Conservation (phyloP, 1,284 basidiomycete genomes). For the Trichosporon sp. region DNA sequence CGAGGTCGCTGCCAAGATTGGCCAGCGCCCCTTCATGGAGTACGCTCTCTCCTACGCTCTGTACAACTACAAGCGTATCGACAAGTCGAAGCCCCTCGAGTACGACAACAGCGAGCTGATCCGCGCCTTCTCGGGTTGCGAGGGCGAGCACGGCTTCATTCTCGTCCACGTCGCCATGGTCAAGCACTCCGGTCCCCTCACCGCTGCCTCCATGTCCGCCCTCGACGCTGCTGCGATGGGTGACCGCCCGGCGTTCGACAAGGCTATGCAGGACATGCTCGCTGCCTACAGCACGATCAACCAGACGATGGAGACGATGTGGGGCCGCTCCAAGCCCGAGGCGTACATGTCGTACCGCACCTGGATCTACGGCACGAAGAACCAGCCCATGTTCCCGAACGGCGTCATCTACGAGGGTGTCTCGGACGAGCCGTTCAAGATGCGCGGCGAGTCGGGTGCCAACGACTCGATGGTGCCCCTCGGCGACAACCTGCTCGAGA, state of each 20-base stretch:
- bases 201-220: slow-evolving; percentile 9
- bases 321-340: slow-evolving; percentile 24
- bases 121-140: slow-evolving; percentile 22
- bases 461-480: slow-evolving; percentile 26
- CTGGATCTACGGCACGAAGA: slow-evolving; percentile 16
- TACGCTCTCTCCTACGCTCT: slow-evolving; percentile 24
- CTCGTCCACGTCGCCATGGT: slow-evolving; percentile 25
- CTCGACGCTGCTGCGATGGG: slow-evolving; percentile 17
- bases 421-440: slow-evolving; percentile 20
- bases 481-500: slow-evolving; percentile 25
- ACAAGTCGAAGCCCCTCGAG: slow-evolving; percentile 13
- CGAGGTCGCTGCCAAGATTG: slow-evolving; percentile 17
- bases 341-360: slow-evolving; percentile 18
- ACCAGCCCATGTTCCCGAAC: slow-evolving; percentile 24
- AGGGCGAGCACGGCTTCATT: slow-evolving; percentile 22
- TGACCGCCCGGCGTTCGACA: slow-evolving; percentile 17
- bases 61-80: slow-evolving; percentile 23
- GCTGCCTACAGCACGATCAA: slow-evolving; percentile 19
- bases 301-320: slow-evolving; percentile 23
- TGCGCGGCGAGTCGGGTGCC: slow-evolving; percentile 23
- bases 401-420: slow-evolving; percentile 24
- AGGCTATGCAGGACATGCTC: slow-evolving; percentile 16
- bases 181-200: slow-evolving; percentile 18
- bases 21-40: slow-evolving; percentile 25
- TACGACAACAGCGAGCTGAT: slow-evolving; percentile 23